Percentiles rank a stretch among this genome's conserved stretches.
These are phyloP conservation scores for Citrus sinensis DNA, from an alignment of 345 rosid species.

Conservation along the genomic window DNA sequence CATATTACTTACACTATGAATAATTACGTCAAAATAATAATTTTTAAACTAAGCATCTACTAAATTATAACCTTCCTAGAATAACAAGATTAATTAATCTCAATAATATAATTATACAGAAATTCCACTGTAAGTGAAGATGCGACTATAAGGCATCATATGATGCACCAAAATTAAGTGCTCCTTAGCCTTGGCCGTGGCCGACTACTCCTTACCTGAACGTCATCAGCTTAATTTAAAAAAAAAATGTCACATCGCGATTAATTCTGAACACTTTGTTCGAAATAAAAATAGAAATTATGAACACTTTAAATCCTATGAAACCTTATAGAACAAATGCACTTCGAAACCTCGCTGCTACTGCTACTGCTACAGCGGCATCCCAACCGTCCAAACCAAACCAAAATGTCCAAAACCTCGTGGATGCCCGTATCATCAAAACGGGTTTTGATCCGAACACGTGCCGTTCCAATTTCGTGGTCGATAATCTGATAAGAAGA, in stretches of 20 bases:
- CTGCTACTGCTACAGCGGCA: conserved; percentile 15
- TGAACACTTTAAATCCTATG: conserved; percentile 12
- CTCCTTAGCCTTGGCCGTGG: neutral
- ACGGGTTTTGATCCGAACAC: conserved; percentile 71
- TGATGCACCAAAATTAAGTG: too few species aligned
- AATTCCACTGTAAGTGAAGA: too few species aligned
- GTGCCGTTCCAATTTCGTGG: conserved; percentile 55
- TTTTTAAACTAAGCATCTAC: too few species aligned
- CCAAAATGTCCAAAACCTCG: conserved; percentile 13
- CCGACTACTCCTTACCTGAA: neutral
- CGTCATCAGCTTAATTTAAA: too few species aligned
- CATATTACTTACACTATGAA: too few species aligned
- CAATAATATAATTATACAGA: too few species aligned
- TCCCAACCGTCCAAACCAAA: conserved; percentile 7
- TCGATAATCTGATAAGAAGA: conserved; percentile 24
- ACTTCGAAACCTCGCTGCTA: conserved; percentile 19
- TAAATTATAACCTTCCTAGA: too few species aligned
- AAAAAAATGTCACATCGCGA: too few species aligned
- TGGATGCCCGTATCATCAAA: conserved; percentile 73
- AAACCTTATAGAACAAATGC: conserved; percentile 18
- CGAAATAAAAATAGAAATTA: neutral
- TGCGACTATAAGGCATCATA: too few species aligned
- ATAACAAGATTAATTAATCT: too few species aligned
- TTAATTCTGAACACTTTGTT: too few species aligned
- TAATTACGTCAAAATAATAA: too few species aligned